Evolutionary conservation across 164 flowering plant genomes (phyloP).

Genomic region (Annona cherimola): DNA sequence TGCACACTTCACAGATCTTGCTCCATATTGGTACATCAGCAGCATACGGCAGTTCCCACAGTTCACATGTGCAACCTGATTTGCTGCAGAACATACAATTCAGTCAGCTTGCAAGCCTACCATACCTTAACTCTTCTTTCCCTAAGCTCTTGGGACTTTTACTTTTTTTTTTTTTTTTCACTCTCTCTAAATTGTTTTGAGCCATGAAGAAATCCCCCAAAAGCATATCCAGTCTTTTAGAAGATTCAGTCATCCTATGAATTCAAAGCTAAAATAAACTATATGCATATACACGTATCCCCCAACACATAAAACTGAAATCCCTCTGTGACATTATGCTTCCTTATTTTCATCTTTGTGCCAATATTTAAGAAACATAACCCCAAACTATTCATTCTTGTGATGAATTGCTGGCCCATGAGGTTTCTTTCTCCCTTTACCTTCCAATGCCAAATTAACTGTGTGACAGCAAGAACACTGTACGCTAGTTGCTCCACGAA

Average conservation of each 20-base stretch:
- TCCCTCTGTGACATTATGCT: background rate
- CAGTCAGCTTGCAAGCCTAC: too few relatives aligned
- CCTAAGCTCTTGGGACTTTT: background rate
- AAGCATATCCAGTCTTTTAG: too few relatives aligned
- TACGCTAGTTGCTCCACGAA: constrained; percentile 88
- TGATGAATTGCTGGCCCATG: background rate
- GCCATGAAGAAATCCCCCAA: too few relatives aligned
- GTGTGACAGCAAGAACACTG: constrained; percentile 96
- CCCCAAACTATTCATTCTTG: background rate
- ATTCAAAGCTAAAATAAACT: too few relatives aligned
- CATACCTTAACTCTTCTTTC: background rate
- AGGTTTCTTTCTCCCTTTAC: constrained; percentile 23
- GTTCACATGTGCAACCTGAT: constrained; percentile 89
- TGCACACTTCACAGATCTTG: constrained; percentile 88
- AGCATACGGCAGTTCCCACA: constrained; percentile 87
- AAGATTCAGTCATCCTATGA: too few relatives aligned
- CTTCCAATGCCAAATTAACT: constrained; percentile 80
- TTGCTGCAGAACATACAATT: constrained; percentile 43
- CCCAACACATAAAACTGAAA: too few relatives aligned
- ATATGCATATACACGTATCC: too few relatives aligned
- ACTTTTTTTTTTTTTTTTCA: too few relatives aligned
- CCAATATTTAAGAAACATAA: background rate
- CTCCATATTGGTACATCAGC: constrained; percentile 92
- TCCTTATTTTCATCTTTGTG: background rate
- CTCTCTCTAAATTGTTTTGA: too few relatives aligned